A percentile compares a stretch with the other conserved stretches of the same genome.
These are phyloP conservation scores for Penicillium sp. DNA, from an alignment of 2,329 filamentous ascomycete genomes.

Conservation along the genomic window DNA sequence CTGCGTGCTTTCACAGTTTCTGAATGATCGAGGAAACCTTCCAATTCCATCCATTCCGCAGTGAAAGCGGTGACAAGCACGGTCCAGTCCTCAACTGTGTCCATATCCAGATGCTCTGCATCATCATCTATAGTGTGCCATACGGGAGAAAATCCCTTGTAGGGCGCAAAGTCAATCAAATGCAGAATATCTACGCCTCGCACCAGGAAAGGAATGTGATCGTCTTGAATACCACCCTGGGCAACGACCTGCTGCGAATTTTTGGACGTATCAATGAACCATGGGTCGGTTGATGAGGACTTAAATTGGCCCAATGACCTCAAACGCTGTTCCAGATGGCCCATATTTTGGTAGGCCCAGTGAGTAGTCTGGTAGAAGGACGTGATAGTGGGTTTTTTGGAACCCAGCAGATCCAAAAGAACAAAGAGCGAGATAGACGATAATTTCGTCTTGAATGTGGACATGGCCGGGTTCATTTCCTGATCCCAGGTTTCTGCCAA, in stretches of 20 bases:
- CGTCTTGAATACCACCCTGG: slow-evolving; percentile 67
- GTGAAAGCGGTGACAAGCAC: slow-evolving; percentile 79
- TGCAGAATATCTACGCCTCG: slow-evolving; percentile 87
- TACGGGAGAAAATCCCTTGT: slow-evolving; percentile 65
- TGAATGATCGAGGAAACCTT: slow-evolving; percentile 50
- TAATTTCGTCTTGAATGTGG: slow-evolving; percentile 72
- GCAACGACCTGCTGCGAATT: slow-evolving; percentile 48
- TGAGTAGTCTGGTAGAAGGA: slow-evolving; percentile 90
- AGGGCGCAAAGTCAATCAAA: slow-evolving; percentile 70
- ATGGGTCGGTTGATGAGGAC: slow-evolving; percentile 53
- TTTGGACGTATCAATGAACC: slow-evolving; percentile 66
- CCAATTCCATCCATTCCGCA: slow-evolving; percentile 89
- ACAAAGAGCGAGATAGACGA: slow-evolving; percentile 84
- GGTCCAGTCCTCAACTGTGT: slow-evolving; percentile 83
- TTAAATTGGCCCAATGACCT: slow-evolving; percentile 66
- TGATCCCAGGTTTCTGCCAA: slow-evolving; percentile 80
- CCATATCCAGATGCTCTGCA: slow-evolving; percentile 76
- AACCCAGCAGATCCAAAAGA: slow-evolving; percentile 84
- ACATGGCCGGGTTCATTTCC: slow-evolving; percentile 66
- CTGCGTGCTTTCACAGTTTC: not conserved
- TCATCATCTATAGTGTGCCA: slow-evolving; percentile 89
- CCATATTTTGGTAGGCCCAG: slow-evolving; percentile 84
- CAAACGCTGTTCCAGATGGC: slow-evolving; percentile 70
- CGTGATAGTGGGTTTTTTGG: slow-evolving; percentile 66
- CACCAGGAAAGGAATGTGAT: slow-evolving; percentile 86